Percentiles rank a stretch among this genome's conserved stretches.
These are phyloP conservation scores for Striga asiatica DNA, from an alignment of 257 asterid genomes.

Conservation along the genomic window DNA sequence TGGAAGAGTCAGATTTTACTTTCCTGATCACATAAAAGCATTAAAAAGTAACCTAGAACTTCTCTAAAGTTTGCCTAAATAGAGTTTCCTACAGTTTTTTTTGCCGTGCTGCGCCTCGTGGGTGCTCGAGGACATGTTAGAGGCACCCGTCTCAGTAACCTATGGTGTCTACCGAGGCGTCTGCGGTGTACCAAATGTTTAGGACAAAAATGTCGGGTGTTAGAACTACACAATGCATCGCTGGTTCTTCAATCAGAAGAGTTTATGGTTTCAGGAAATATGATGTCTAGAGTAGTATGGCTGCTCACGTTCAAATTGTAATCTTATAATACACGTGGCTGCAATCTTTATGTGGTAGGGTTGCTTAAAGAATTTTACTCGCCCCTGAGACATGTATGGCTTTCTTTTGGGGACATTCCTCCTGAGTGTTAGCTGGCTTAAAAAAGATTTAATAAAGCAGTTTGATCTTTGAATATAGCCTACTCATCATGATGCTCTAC, in stretches of 20 bases:
- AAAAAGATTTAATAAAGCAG: not conserved
- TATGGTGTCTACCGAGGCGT: too few relatives aligned
- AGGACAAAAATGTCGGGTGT: not conserved
- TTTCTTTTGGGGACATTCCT: not conserved
- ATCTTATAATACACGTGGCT: not conserved
- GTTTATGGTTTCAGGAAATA: constrained; percentile 1
- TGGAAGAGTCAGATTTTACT: too few relatives aligned
- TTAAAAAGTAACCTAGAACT: too few relatives aligned
- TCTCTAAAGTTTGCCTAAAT: too few relatives aligned
- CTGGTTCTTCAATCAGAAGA: not conserved
- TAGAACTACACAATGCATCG: not conserved
- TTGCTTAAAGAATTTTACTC: not conserved
- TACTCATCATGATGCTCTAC: not conserved
- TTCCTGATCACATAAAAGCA: too few relatives aligned
- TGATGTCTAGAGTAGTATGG: not conserved
- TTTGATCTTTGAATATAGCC: not conserved
- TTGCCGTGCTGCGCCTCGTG: too few relatives aligned
- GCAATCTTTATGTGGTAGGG: not conserved
- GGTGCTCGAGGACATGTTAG: too few relatives aligned
- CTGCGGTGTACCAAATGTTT: too few relatives aligned
- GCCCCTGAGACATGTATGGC: not conserved
- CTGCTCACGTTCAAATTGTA: not conserved
- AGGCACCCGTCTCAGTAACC: too few relatives aligned
- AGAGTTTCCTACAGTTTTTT: too few relatives aligned
- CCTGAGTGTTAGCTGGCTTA: constrained; percentile 1